Base-by-base conservation (phyloP, 2,329 filamentous ascomycete genomes). In the Epichloe aotearoae region DNA sequence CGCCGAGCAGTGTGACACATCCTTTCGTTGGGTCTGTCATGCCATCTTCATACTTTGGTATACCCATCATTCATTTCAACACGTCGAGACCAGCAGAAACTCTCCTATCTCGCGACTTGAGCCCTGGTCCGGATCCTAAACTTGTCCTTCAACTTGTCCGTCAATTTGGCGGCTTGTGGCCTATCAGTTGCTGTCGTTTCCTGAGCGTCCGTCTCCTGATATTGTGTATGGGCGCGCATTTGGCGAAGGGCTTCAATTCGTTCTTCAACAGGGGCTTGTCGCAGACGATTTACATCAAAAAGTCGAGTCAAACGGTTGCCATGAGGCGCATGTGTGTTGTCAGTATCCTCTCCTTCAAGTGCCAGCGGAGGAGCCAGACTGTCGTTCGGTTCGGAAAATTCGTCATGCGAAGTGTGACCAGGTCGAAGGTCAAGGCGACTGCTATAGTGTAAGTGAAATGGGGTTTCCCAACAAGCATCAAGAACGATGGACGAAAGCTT, bases 261-360 rank as follows among this genome's bases (percentile, higher is more conserved):
- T 62, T 83, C 80, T 56, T 82, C 76, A 3, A 74, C 69, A 0
- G 78, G 69, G n/a, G 79, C 79, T 53, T 80, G 72, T 11, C 79
- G 73, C 17, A 83, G 65, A 43, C 76, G 67, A 54, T 77, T 72
- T 44, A 80, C 66, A 56, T 83, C 79, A 40, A 82, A 68, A 4
- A 82, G 60, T 3, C 78, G 72, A 0, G 75, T 75, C 4, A 72
- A 59, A 20, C 78, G 71, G 39, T 70, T 66, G 37, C 68, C 67
- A 51, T 71, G 69, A 2, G 59, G 53, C 2, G 56, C 52, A 26
- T 65, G 64, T 11, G 57, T 58, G 34, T 63, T 55, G 30, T 59
- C 54, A 3, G 50, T 58, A 11, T 69, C 67, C n/a, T 65, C 65
- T 11, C 55, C 61, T 19, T 71, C 72, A n/a, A 65, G 56, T 1